Evolutionary conservation across 2,329 filamentous ascomycete species (phyloP).

Genomic region (Diaporthe velutina): DNA sequence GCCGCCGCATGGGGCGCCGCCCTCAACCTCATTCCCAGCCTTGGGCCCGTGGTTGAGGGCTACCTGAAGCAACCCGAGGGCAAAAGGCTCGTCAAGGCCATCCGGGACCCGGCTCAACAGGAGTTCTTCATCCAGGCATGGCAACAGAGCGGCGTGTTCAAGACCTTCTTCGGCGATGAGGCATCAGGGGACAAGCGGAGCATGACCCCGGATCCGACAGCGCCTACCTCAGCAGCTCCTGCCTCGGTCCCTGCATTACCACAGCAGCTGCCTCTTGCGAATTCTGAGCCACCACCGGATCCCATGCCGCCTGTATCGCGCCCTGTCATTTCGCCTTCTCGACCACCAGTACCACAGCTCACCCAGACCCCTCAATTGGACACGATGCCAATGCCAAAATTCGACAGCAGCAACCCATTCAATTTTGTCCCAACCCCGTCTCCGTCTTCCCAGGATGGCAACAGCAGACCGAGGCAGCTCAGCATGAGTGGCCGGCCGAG

Average conservation of each 20-base stretch:
- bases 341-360: conserved; percentile 34
- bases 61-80: conserved; percentile 49
- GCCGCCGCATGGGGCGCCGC: conserved; percentile 55
- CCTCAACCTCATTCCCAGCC: conserved; percentile 51
- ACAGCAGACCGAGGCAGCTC: conserved; percentile 34
- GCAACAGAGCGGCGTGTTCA: conserved; percentile 53
- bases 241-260: conserved; percentile 12
- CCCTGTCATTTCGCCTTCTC: conserved; percentile 27
- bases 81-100: conserved; percentile 47
- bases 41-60: conserved; percentile 52
- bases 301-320: conserved; percentile 28
- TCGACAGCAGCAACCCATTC: conserved; percentile 33
- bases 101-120: conserved; percentile 53
- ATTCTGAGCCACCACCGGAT: neutral
- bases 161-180: conserved; percentile 50
- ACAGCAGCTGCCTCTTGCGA: conserved; percentile 4
- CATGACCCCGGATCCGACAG: conserved; percentile 22
- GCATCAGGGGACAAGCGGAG: conserved; percentile 33
- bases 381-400: conserved; percentile 25
- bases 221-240: conserved; percentile 12
- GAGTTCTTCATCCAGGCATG: conserved; percentile 52
- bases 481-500: conserved; percentile 35
- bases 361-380: conserved; percentile 29
- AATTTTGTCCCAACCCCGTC: conserved; percentile 40
- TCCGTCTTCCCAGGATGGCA: conserved; percentile 41